Percentiles rank a stretch among this genome's conserved stretches.
Conservation (phyloP, 2,329 filamentous ascomycete species). For the Myriangium duriaei region DNA sequence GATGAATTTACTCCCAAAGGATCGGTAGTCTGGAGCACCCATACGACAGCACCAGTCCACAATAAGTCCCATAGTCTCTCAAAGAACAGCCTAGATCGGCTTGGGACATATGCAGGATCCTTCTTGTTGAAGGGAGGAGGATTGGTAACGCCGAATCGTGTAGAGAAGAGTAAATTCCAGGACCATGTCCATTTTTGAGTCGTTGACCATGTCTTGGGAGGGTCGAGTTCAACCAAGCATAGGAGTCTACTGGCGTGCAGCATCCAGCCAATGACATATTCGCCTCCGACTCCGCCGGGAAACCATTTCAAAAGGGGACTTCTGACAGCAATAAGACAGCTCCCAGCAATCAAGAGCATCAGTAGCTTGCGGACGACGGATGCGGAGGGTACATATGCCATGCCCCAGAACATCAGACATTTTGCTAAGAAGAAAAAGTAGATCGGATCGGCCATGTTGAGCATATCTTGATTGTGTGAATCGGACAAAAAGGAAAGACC, state of each 20-base stretch:
- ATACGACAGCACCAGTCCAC: neutral
- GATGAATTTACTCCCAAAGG: no score
- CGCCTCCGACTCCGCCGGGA: constrained; percentile 1
- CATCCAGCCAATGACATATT: constrained; percentile 3
- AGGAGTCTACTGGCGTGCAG: constrained; percentile 2
- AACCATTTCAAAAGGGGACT: neutral
- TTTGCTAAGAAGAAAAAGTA: constrained; percentile 1
- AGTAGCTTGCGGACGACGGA: neutral
- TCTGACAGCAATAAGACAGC: constrained; percentile 4
- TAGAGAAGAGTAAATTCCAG: neutral
- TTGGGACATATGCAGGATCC: constrained; percentile 5
- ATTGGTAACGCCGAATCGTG: neutral
- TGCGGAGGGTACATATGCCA: neutral
- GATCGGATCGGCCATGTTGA: constrained; percentile 2
- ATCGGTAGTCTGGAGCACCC: neutral
- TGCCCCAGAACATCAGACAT: neutral
- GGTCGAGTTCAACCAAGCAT: constrained; percentile 1
- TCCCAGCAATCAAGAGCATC: neutral
- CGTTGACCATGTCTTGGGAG: neutral
- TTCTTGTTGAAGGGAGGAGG: neutral
- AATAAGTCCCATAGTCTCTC: constrained; percentile 1
- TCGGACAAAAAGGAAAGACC: neutral
- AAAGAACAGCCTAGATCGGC: neutral
- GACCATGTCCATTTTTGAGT: constrained; percentile 1
- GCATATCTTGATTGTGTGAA: no score